phyloP scores from a whole-genome alignment of 1,284 basidiomycete species.

The Apiotrichum siamense region DNA sequence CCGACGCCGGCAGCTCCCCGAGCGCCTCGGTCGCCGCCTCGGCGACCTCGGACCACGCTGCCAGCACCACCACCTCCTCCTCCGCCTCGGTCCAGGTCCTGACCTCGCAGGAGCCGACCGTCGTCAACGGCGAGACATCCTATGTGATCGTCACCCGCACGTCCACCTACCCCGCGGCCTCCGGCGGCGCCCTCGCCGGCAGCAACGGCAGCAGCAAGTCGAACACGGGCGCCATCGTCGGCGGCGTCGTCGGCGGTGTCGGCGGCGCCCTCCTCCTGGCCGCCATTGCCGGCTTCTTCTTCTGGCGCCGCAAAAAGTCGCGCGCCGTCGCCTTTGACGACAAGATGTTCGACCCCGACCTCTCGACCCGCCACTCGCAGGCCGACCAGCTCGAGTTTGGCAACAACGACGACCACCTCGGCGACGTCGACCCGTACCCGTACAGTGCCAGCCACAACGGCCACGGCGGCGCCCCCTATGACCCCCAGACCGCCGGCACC shows the following conservation, averaged over 20 bases:
- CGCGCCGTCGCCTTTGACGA: constrained; percentile 44
- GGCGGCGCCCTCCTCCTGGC: constrained; percentile 33
- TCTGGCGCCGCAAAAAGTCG: constrained; percentile 26
- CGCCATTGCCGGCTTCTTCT: constrained; percentile 37
- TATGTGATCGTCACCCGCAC: not conserved
- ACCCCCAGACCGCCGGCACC: not conserved
- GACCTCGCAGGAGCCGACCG: not conserved
- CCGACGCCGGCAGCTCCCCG: too few relatives aligned
- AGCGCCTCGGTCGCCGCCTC: too few relatives aligned
- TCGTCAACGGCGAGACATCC: not conserved
- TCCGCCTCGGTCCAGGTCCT: not conserved
- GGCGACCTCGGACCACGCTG: too few relatives aligned
- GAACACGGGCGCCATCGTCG: constrained; percentile 44
- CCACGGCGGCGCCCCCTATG: constrained; percentile 1
- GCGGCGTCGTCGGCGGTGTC: constrained; percentile 47
- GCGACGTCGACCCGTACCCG: constrained; percentile 22
- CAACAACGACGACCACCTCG: constrained; percentile 11
- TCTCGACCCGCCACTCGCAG: constrained; percentile 35
- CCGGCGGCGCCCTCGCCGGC: not conserved
- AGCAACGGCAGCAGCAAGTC: not conserved
- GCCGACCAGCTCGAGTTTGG: constrained; percentile 40
- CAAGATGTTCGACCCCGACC: constrained; percentile 45
- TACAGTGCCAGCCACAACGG: not conserved
- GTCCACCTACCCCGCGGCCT: not conserved
- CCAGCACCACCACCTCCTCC: not conserved